Evolutionary conservation across 2,329 filamentous ascomycete species (phyloP), one percentile per base, ranked within the genome.

Genomic region (Colletotrichum tofieldiae): DNA sequence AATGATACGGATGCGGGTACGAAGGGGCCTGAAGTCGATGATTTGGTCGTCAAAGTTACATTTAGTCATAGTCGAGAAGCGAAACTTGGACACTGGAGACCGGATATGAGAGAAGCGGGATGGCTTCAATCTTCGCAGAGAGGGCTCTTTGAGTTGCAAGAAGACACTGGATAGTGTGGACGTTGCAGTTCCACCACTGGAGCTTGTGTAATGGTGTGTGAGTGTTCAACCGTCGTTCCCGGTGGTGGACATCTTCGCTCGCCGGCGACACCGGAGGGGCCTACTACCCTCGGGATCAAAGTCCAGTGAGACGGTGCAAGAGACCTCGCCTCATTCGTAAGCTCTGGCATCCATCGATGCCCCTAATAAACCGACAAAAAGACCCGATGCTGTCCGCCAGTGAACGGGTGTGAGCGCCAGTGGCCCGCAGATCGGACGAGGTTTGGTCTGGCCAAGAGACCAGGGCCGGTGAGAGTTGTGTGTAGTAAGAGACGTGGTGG

Each of bases 351-450:
- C 9, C 49, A 14, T 29, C 26, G 35, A 20, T 37, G 12, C 3
- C 26, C 45, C 54, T 41, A 54, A 58, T 41, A 54, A 58, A 58
- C 41, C 56, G 37, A 52, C 43, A 65, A 37, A 35, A 23, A 56
- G 26, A 56, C 18, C 51, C 52, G 51, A 39, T 7, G 35, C 39
- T 39, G 51, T 55, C 52, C 39, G 55, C 58, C 63, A 11, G 16
- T 65, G 52, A 39, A 56, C 16, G 45, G 45, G 47, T 41, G 45
- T 52, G 47, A 45, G 60, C 43, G 32, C 35, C 20, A 47, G 65
- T 37, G 45, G 18, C 39, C 51, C 60, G 67, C 60, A 37, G 23
- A 66, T 66, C 67, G 51, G 67, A 69, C 52, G 61, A n/a, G 54
- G 52, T 39, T 23, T 26, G 32, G 39, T 20, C 39, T 43, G 51